Conservation (phyloP, 202 grass and related monocot genomes). For the Schoenoplectus triqueter region DNA sequence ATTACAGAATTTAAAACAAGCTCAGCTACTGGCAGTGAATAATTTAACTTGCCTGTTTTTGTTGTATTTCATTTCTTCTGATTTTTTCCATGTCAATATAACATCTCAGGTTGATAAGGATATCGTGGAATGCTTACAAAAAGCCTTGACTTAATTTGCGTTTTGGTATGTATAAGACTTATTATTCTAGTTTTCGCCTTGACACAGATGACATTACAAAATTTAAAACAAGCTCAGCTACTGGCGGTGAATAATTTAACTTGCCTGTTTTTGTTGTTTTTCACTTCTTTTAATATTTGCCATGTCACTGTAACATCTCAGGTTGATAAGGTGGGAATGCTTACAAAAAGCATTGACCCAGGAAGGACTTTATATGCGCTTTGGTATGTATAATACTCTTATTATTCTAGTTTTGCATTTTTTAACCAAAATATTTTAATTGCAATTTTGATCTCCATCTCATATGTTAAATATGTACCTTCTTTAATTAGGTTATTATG, state of each 20-base stretch:
- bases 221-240: not conserved
- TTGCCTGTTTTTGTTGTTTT: no score
- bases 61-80: not conserved
- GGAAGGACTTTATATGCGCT: conserved; percentile 67
- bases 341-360: conserved; percentile 80
- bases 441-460: not conserved
- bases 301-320: conserved; percentile 41
- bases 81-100: conserved; percentile 21
- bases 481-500: not conserved
- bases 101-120: conserved; percentile 65
- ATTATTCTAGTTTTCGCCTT: not conserved
- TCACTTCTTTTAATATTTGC: conserved; percentile 9
- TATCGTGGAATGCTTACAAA: conserved; percentile 75
- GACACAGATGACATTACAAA: not conserved
- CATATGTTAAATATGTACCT: not conserved
- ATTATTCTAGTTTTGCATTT: not conserved
- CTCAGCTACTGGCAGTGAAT: not conserved
- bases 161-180: conserved; percentile 55
- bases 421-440: not conserved
- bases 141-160: conserved; percentile 69
- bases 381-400: conserved; percentile 53
- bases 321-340: conserved; percentile 64
- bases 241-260: not conserved
- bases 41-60: not conserved
- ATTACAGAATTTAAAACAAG: not conserved